phyloP scores from a whole-genome alignment of 108 stramenopile species.

The Skeletonema menzelii region DNA sequence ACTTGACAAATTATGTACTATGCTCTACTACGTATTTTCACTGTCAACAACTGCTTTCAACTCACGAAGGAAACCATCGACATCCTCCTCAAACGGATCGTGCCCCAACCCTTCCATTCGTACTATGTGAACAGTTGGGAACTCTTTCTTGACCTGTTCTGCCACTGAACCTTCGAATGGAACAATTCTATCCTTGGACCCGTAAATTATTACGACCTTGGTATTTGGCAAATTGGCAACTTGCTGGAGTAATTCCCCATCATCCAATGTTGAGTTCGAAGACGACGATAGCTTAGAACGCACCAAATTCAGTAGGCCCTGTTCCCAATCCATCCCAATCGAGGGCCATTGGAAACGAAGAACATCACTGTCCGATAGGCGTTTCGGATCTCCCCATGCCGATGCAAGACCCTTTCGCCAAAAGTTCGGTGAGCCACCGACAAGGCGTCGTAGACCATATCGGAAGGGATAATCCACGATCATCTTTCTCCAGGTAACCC shows the following conservation, averaged over 20 bases:
- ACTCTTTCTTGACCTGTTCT: constrained; percentile 22
- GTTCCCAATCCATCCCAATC: constrained; percentile 80
- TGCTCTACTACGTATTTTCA: not conserved
- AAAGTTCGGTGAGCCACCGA: constrained; percentile 47
- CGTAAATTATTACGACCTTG: constrained; percentile 55
- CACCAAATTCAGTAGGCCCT: constrained; percentile 66
- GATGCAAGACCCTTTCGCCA: constrained; percentile 62
- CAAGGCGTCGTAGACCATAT: constrained; percentile 65
- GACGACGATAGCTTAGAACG: constrained; percentile 26
- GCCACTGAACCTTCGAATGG: constrained; percentile 18
- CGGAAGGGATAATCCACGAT: constrained; percentile 39
- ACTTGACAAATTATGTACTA: not conserved
- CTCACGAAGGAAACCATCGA: constrained; percentile 44
- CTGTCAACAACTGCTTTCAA: not conserved
- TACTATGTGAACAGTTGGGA: constrained; percentile 28
- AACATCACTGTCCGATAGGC: constrained; percentile 64
- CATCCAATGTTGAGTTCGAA: constrained; percentile 28
- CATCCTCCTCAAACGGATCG: constrained; percentile 84
- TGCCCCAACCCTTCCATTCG: constrained; percentile 72
- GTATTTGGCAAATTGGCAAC: constrained; percentile 51
- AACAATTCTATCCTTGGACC: constrained; percentile 60
- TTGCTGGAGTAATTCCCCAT: constrained; percentile 40
- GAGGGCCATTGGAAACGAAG: constrained; percentile 84
- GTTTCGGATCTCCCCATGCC: constrained; percentile 67
- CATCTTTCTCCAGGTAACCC: constrained; percentile 28